Evolutionary conservation across 768 basidiomycete species (phyloP).

Genomic region (Tremella yokohamensis): DNA sequence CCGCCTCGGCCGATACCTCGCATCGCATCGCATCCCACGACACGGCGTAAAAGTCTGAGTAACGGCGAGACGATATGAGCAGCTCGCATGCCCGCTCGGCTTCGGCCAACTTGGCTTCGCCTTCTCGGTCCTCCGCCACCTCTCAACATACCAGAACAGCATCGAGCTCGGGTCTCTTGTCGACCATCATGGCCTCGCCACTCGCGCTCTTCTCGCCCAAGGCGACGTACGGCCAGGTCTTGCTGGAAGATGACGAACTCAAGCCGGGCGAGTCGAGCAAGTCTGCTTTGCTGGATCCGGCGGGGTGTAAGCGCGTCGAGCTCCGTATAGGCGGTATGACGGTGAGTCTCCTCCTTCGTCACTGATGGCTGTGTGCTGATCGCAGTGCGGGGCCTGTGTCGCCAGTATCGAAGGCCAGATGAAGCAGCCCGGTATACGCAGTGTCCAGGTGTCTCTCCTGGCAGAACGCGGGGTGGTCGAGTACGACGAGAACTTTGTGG

Average conservation of each 20-base stretch:
- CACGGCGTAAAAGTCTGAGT: too few relatives aligned
- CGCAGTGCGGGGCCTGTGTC: constrained; percentile 52
- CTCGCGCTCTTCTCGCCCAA: constrained; percentile 6
- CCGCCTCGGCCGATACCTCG: too few relatives aligned
- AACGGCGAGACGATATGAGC: too few relatives aligned
- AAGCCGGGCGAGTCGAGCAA: not conserved
- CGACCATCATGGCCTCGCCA: constrained; percentile 4
- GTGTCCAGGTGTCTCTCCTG: constrained; percentile 90
- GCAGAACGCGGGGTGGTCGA: constrained; percentile 90
- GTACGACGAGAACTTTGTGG: constrained; percentile 64
- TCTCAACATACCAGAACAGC: not conserved
- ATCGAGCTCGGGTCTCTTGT: not conserved
- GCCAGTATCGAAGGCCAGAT: constrained; percentile 49
- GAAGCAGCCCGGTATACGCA: constrained; percentile 77
- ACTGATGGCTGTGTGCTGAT: constrained; percentile 3
- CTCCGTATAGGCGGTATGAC: constrained; percentile 10
- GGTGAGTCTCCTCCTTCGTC: constrained; percentile 2
- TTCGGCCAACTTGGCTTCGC: too few relatives aligned
- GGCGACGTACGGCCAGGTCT: not conserved
- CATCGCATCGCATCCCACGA: too few relatives aligned
- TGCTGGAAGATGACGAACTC: constrained; percentile 2
- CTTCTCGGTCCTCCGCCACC: not conserved
- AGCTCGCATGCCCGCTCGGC: too few relatives aligned
- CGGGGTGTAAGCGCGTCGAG: constrained; percentile 2
- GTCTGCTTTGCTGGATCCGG: not conserved